Evolutionary conservation across 2,329 filamentous ascomycete species (phyloP).

Genomic region (Septoria linicola): DNA sequence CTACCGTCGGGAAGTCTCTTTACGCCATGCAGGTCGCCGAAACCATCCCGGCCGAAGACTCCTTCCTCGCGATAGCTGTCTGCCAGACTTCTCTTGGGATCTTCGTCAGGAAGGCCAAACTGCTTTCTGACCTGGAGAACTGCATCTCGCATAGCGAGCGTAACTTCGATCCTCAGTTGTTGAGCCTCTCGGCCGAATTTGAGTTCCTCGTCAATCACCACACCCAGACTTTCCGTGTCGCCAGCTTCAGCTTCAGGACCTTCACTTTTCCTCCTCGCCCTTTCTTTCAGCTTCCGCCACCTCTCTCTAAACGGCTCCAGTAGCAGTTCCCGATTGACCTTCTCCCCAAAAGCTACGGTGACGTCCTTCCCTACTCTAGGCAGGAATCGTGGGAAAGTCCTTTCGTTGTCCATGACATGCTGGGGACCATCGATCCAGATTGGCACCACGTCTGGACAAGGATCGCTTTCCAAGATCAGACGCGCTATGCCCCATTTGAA

Average conservation of each 20-base stretch:
- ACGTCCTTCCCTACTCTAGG: constrained; percentile 72
- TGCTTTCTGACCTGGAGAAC: constrained; percentile 73
- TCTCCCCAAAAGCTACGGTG: constrained; percentile 74
- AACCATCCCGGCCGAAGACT: constrained; percentile 44
- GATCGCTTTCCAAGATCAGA: constrained; percentile 84
- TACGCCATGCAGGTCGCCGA: constrained; percentile 42
- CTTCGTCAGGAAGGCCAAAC: constrained; percentile 75
- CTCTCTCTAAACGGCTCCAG: constrained; percentile 74
- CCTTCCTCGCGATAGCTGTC: constrained; percentile 74
- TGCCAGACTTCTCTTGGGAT: constrained; percentile 71
- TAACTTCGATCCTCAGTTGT: constrained; percentile 75
- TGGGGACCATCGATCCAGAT: constrained; percentile 94
- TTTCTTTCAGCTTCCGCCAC: constrained; percentile 68
- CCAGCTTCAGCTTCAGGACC: neutral
- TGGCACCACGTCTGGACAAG: constrained; percentile 82
- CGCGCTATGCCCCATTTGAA: constrained; percentile 98
- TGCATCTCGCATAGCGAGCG: constrained; percentile 72
- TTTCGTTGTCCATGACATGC: constrained; percentile 80
- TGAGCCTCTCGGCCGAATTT: constrained; percentile 72
- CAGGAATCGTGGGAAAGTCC: constrained; percentile 74
- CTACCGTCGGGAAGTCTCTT: constrained; percentile 57
- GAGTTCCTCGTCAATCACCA: constrained; percentile 65
- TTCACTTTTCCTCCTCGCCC: constrained; percentile 44
- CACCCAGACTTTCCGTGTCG: constrained; percentile 47
- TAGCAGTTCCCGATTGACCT: constrained; percentile 67